A percentile compares a stretch with the other conserved stretches of the same genome.
Evolutionary conservation across 352 stramenopile species (phyloP).

Genomic region (Globisporangium camurandrum): DNA sequence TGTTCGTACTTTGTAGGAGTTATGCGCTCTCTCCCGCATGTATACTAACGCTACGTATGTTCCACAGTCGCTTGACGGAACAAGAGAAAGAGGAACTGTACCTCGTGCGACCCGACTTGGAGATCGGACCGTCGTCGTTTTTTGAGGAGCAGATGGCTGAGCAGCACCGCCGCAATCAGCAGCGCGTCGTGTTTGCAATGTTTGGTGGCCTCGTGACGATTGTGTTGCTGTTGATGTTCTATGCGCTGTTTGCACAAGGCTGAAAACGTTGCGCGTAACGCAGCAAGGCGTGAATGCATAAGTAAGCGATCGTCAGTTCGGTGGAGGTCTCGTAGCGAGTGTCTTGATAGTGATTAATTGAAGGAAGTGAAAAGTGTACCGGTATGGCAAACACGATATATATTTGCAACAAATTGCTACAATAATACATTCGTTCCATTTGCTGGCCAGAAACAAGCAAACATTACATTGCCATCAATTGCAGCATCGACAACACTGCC

Average conservation of each 20-base stretch:
- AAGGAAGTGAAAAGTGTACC: too few species aligned
- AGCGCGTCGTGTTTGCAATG: slow-evolving; percentile 64
- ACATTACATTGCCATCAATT: background rate
- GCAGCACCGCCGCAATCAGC: slow-evolving; percentile 49
- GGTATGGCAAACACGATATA: too few species aligned
- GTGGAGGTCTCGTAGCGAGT: too few species aligned
- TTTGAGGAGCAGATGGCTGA: slow-evolving; percentile 53
- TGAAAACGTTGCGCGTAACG: too few species aligned
- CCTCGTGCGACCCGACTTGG: slow-evolving; percentile 69
- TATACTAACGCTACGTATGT: background rate
- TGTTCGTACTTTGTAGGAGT: background rate
- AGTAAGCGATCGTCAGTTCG: too few species aligned
- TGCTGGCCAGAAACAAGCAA: too few species aligned
- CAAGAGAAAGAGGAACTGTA: slow-evolving; percentile 83
- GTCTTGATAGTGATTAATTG: too few species aligned
- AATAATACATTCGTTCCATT: too few species aligned
- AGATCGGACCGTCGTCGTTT: slow-evolving; percentile 53
- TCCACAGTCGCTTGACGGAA: slow-evolving; percentile 47
- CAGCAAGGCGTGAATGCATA: too few species aligned
- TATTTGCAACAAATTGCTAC: too few species aligned
- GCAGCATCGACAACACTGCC: background rate
- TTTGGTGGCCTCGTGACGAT: slow-evolving; percentile 65
- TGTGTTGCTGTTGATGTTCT: slow-evolving; percentile 63
- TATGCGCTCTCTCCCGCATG: background rate
- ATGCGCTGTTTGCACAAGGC: slow-evolving; percentile 32